These are phyloP conservation scores for Puccinia triticina DNA, from an alignment of 1,284 basidiomycete genomes.

Conservation along the genomic window DNA sequence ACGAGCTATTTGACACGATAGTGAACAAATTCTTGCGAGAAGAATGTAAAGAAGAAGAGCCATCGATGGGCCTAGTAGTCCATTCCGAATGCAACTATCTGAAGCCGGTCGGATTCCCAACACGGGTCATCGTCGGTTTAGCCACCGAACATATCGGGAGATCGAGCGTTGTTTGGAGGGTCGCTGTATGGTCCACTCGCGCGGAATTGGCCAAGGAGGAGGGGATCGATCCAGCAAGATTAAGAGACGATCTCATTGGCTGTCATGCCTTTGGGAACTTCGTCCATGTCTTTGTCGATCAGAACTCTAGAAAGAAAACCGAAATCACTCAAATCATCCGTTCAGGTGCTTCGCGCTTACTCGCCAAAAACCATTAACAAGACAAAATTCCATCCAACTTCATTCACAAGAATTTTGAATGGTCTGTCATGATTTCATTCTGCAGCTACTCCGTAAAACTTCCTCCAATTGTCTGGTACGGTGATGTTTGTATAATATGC, in stretches of 20 bases:
- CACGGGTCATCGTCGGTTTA: not conserved
- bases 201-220: not conserved
- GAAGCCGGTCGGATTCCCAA: conserved; percentile 21
- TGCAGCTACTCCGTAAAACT: too few relatives aligned
- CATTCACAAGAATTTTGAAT: too few relatives aligned
- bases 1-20: conserved; percentile 45
- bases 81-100: conserved; percentile 40
- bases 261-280: conserved; percentile 33
- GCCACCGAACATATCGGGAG: conserved; percentile 8
- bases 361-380: not conserved
- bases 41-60: conserved; percentile 10
- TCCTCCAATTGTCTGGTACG: too few relatives aligned
- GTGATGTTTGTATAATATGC: too few relatives aligned
- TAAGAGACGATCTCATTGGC: conserved; percentile 8
- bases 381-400: not conserved
- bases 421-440: too few relatives aligned
- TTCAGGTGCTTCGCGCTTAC: not conserved
- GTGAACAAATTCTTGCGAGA: conserved; percentile 30
- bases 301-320: not conserved
- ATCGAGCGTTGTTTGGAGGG: conserved; percentile 30
- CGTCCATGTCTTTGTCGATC: conserved; percentile 31
- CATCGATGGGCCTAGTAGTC: conserved; percentile 36
- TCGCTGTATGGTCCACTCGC: conserved; percentile 18
- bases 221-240: too few relatives aligned
- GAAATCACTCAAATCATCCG: not conserved